Evolutionary conservation across 1,284 basidiomycete species (phyloP), one percentile per base, ranked within the genome.

Genomic region (Phellopilus nigrolimitatus): DNA sequence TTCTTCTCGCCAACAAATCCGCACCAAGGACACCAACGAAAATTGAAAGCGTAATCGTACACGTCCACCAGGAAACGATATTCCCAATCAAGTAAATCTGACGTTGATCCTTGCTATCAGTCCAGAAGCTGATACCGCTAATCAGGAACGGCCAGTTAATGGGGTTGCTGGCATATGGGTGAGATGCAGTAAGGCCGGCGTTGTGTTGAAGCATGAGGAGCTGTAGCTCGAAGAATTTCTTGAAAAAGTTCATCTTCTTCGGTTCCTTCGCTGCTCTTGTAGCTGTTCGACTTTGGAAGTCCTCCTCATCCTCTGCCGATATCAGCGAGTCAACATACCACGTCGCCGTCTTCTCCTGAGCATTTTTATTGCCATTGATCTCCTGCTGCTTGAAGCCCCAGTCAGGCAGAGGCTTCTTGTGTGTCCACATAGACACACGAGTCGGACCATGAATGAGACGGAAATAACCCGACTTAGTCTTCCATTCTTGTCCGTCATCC

Each of bases 81-180:
- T 99, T 99, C 28, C 97, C 97, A 60, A 95, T 88, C 61, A 99
- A 78, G 71, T 98, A 98, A 51, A 99, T 93, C 69, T 99, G 97
- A 68, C 91, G 85, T 62, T 90, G 84, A 13, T 76, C 75, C 10
- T 87, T 82, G 57, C 78, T 84, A 61, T 91, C 76, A 1, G 95
- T 98, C 97, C 97, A 99, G 78, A 99, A 99, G 62, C 90, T 94
- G 69, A 99, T 97, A 45, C 97, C 97, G 56, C 78, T 88, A 28
- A 97, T 71, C 43, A 95, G 77, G 80, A 99, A 98, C 1, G 97
- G 97, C 97, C 97, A 99, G 65, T 97, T 95, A 69, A 97, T 87
- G 1, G 97, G 95, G 10, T 79, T 79, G 54, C 88, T 91, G 1
- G 95, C 94, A 65, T 99, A 99, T 34, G 97, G 97, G 66, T 99